A percentile compares a stretch with the other conserved stretches of the same genome.
These are phyloP conservation scores for Aquilaria malaccensis DNA, from an alignment of 345 rosid genomes.

Conservation along the genomic window DNA sequence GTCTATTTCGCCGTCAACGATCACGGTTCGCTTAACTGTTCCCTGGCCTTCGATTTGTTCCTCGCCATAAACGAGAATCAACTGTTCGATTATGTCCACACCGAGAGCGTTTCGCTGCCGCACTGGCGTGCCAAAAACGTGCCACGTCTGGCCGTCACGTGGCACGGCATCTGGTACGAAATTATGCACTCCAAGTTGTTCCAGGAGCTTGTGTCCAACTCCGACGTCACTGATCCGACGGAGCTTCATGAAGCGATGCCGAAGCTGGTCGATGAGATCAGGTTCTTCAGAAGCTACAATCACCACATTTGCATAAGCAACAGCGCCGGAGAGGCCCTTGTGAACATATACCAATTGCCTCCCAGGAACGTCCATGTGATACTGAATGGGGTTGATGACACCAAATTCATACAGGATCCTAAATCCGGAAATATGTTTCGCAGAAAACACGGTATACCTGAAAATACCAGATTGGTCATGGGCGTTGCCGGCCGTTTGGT, in stretches of 20 bases:
- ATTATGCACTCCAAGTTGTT: slow-evolving; percentile 65
- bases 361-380: slow-evolving; percentile 51
- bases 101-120: slow-evolving; percentile 65
- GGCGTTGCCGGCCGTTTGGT: slow-evolving; percentile 76
- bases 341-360: slow-evolving; percentile 55
- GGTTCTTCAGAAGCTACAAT: slow-evolving; percentile 50
- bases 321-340: slow-evolving; percentile 50
- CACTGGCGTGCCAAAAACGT: slow-evolving; percentile 53
- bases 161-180: slow-evolving; percentile 83
- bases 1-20: slow-evolving; percentile 57
- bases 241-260: slow-evolving; percentile 61
- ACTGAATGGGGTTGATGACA: slow-evolving; percentile 65
- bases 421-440: slow-evolving; percentile 32
- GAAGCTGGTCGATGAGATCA: slow-evolving; percentile 44
- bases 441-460: slow-evolving; percentile 33
- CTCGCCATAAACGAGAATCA: slow-evolving; percentile 21
- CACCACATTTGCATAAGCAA: slow-evolving; percentile 68
- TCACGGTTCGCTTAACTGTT: slow-evolving; percentile 44
- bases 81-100: slow-evolving; percentile 56
- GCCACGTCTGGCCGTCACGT: slow-evolving; percentile 52
- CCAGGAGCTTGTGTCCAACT: slow-evolving; percentile 44
- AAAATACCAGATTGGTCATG: slow-evolving; percentile 33
- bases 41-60: slow-evolving; percentile 55
- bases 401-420: slow-evolving; percentile 34
- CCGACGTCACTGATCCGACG: slow-evolving; percentile 17